phyloP scores from a whole-genome alignment of 495 filamentous ascomycete species.

The Hypoxylon lienhwacheense region DNA sequence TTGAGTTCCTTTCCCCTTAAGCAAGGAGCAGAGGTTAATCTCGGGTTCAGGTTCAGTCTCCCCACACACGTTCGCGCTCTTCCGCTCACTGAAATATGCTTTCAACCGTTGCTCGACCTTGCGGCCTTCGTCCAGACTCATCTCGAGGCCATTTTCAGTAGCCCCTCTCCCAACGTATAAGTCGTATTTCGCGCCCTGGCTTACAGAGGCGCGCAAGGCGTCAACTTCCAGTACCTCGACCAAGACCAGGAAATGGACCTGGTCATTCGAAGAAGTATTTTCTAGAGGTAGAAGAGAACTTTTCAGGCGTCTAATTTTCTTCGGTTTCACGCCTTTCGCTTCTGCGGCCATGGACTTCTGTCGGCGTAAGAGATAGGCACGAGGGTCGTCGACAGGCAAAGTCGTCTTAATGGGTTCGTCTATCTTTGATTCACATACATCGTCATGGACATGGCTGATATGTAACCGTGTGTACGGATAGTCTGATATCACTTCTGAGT shows the following conservation, averaged over 20 bases:
- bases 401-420: constrained; percentile 36
- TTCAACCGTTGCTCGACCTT: constrained; percentile 22
- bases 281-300: constrained; percentile 53
- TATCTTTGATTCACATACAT: neutral
- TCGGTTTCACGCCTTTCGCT: constrained; percentile 17
- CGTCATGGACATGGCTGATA: neutral
- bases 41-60: constrained; percentile 1
- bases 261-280: constrained; percentile 35
- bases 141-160: constrained; percentile 27
- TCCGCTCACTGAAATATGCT: constrained; percentile 7
- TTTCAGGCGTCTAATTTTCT: constrained; percentile 43
- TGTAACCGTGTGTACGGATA: constrained; percentile 1
- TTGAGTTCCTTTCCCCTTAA: constrained; percentile 20
- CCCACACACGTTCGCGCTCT: neutral
- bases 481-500: neutral
- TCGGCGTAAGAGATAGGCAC: constrained; percentile 45
- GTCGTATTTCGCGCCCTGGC: constrained; percentile 20
- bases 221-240: constrained; percentile 17
- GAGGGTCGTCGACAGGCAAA: constrained; percentile 42
- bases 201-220: constrained; percentile 4
- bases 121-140: constrained; percentile 29
- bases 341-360: constrained; percentile 41
- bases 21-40: constrained; percentile 20
- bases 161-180: constrained; percentile 24
- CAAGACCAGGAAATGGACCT: constrained; percentile 36